Evolutionary conservation across 345 rosid species (phyloP), one percentile per base, ranked within the genome.

Genomic region (Limnanthes douglasii): DNA sequence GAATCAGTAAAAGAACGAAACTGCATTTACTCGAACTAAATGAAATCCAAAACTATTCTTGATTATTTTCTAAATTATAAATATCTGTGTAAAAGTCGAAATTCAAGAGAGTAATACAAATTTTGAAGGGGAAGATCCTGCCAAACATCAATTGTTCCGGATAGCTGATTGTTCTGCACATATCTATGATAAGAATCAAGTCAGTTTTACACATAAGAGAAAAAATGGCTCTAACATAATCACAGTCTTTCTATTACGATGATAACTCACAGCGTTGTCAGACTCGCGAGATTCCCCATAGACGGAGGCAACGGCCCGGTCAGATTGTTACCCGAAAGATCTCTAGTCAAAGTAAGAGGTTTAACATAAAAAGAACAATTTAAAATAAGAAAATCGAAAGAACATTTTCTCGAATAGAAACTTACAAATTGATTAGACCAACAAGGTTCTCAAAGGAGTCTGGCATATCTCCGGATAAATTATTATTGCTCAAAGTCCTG

Each of bases 401-500:
- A 8, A 20, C n/a, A 8, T 37, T 11, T 31, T 28, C 21, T 33
- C 44, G 27, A 45, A 34, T 14, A 15, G 48, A 46, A 61, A 29
- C 96, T 31, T 71, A 92, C 99, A 92, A 65, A 64, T 92, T 85
- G 59, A 78, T 66, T 66, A 92, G 64, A 12, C 70, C 73, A 4
- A 58, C 36, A 44, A 85, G 83, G 34, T 64, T 21, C 34, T 59
- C 65, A 50, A 92, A 85, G 49, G 70, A 73, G 44, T 92, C 96
- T 1, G 99, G 88, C 61, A 92, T 51, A 48, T 80, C 94, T 60
- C 94, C 99, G 17, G 73, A 78, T 49, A 92, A 67, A 43, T 11
- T 56, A 52, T 92, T 92, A 60, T 58, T 33, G 20, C 81, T 85
- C 51, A 92, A 56, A 34, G 94, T 85, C 88, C 99, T 92, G 78